These are phyloP conservation scores for Exophiala alcalophila DNA, from an alignment of 2,329 filamentous ascomycete genomes.

Conservation along the genomic window DNA sequence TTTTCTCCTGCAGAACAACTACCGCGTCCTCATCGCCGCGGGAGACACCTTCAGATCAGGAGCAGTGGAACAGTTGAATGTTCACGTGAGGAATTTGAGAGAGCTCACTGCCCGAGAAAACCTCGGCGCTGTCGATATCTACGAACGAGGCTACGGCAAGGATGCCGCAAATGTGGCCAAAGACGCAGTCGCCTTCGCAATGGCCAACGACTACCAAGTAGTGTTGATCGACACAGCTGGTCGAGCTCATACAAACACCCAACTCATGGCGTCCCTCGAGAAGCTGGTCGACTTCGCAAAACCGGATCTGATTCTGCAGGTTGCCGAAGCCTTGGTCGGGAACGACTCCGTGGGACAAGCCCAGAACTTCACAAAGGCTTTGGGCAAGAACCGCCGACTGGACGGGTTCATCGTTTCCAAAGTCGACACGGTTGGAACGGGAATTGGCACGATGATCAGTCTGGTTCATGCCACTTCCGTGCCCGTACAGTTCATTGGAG, in stretches of 20 bases:
- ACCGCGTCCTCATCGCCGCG: slow-evolving; percentile 88
- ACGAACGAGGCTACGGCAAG: slow-evolving; percentile 96
- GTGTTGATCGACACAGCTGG: slow-evolving; percentile 97
- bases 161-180: slow-evolving; percentile 94
- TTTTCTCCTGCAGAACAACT: slow-evolving; percentile 95
- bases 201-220: slow-evolving; percentile 76
- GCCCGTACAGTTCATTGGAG: slow-evolving; percentile 86
- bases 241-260: slow-evolving; percentile 88
- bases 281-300: slow-evolving; percentile 96
- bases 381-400: slow-evolving; percentile 73
- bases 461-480: slow-evolving; percentile 97
- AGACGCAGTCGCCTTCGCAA: slow-evolving; percentile 81
- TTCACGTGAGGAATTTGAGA: slow-evolving; percentile 89
- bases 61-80: slow-evolving; percentile 92
- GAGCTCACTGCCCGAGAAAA: slow-evolving; percentile 83
- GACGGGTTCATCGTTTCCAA: slow-evolving; percentile 99
- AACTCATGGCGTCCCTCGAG: slow-evolving; percentile 93
- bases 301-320: slow-evolving; percentile 98
- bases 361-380: slow-evolving; percentile 90
- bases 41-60: slow-evolving; percentile 97
- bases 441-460: slow-evolving; percentile 92
- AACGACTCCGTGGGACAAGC: slow-evolving; percentile 95
- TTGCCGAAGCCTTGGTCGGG: slow-evolving; percentile 86
- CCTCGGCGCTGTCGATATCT: slow-evolving; percentile 77
- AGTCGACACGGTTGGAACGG: slow-evolving; percentile 98